Conservation (phyloP, 495 filamentous ascomycete genomes). For the Amorphotheca resinae region DNA sequence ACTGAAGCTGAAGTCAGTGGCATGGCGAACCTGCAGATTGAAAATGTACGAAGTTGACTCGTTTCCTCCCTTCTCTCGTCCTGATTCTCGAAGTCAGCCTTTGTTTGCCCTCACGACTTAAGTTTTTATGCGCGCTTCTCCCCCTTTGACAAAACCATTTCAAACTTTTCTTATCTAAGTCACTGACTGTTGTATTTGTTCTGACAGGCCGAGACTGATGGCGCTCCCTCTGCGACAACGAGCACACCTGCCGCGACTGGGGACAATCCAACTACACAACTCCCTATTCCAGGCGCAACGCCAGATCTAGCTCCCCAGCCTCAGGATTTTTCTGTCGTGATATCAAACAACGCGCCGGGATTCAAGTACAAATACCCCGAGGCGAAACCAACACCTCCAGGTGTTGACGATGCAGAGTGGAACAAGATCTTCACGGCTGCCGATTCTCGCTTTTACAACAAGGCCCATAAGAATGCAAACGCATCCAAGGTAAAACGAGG, state of each 20-base stretch:
- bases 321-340: not conserved
- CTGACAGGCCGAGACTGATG: not conserved
- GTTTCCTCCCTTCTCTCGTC: not conserved
- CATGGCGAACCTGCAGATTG: not conserved
- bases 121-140: too few species aligned
- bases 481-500: slow-evolving; percentile 11
- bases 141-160: too few species aligned
- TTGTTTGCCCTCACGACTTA: not conserved
- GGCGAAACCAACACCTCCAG: slow-evolving; percentile 15
- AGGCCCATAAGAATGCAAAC: slow-evolving; percentile 12
- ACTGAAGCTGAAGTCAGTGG: not conserved
- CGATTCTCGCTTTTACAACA: slow-evolving; percentile 17
- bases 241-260: not conserved
- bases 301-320: not conserved
- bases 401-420: slow-evolving; percentile 16
- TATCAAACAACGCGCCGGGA: slow-evolving; percentile 6
- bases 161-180: too few species aligned
- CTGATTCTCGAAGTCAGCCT: not conserved
- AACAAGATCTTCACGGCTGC: slow-evolving; percentile 18
- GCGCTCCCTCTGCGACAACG: not conserved
- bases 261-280: too few species aligned
- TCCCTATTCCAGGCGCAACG: too few species aligned
- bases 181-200: too few species aligned
- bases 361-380: slow-evolving; percentile 20
- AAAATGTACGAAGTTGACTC: not conserved